phyloP scores from a whole-genome alignment of 306 rosid genomes.

The Astragalus membranaceus region DNA sequence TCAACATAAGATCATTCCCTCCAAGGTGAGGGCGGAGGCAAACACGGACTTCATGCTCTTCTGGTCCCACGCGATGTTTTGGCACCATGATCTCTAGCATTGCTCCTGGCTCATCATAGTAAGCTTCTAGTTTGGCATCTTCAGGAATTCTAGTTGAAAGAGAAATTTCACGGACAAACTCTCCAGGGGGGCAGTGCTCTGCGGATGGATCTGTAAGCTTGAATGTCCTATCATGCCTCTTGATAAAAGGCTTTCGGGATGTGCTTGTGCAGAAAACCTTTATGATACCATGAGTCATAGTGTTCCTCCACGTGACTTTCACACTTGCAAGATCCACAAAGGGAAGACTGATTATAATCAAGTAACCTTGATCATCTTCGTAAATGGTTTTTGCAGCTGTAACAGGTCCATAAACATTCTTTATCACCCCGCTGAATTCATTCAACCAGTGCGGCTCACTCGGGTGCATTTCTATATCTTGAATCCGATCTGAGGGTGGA shows the following conservation, averaged over 20 bases:
- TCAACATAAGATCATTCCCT: conserved; percentile 73
- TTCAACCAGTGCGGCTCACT: conserved; percentile 52
- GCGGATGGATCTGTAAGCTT: conserved; percentile 71
- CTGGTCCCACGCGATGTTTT: conserved; percentile 66
- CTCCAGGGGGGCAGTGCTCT: conserved; percentile 95
- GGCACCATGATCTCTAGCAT: conserved; percentile 92
- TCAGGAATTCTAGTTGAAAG: conserved; percentile 86
- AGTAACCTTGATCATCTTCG: conserved; percentile 76
- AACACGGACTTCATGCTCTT: conserved; percentile 93
- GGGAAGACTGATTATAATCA: conserved; percentile 79
- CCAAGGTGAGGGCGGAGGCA: conserved; percentile 90
- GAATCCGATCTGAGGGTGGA: conserved; percentile 61
- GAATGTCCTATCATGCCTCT: conserved; percentile 79
- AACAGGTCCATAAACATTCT: conserved; percentile 72
- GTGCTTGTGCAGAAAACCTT: conserved; percentile 90
- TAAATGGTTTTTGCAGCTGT: conserved; percentile 87
- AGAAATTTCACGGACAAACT: conserved; percentile 79
- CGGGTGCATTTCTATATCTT: conserved; percentile 47
- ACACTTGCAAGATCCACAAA: conserved; percentile 84
- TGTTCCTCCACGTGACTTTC: conserved; percentile 94
- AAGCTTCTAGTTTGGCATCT: conserved; percentile 88
- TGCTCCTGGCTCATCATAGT: conserved; percentile 86
- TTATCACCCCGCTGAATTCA: conserved; percentile 86
- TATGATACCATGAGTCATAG: conserved; percentile 67
- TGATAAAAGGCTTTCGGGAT: conserved; percentile 64